A percentile compares a stretch with the other conserved stretches of the same genome.
These are phyloP conservation scores for Coemansia sp. DNA, from an alignment of 192 early-diverging fungal species.

Conservation along the genomic window DNA sequence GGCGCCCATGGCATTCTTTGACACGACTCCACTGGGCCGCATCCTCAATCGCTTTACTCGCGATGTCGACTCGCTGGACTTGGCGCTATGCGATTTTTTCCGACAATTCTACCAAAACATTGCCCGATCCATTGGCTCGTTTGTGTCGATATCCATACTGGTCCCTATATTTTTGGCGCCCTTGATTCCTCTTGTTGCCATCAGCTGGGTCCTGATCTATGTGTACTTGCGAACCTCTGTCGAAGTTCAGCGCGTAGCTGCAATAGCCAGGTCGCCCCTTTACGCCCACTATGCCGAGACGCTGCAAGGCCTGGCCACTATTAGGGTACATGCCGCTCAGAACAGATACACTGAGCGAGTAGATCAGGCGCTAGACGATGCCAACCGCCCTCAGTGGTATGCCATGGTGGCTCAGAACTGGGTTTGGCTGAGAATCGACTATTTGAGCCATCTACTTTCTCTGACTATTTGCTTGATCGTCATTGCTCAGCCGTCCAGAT, in stretches of 20 bases:
- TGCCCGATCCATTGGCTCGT: constrained; percentile 34
- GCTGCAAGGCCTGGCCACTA: constrained; percentile 79
- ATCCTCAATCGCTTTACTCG: constrained; percentile 77
- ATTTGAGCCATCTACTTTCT: constrained; percentile 28
- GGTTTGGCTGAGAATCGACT: constrained; percentile 50
- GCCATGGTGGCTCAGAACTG: constrained; percentile 38
- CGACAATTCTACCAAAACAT: constrained; percentile 64
- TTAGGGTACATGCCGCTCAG: constrained; percentile 74
- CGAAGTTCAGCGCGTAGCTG: constrained; percentile 90
- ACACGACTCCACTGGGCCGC: constrained; percentile 73
- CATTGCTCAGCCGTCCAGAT: constrained; percentile 29
- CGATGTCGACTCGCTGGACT: constrained; percentile 66
- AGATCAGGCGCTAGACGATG: constrained; percentile 28
- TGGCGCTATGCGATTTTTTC: constrained; percentile 64
- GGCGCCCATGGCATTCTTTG: constrained; percentile 74
- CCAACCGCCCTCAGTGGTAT: constrained; percentile 51
- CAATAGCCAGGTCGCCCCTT: constrained; percentile 78
- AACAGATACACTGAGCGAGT: constrained; percentile 16
- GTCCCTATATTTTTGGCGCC: constrained; percentile 75
- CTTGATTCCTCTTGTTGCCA: constrained; percentile 68
- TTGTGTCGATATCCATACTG: constrained; percentile 51
- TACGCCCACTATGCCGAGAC: constrained; percentile 85
- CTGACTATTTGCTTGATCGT: constrained; percentile 37
- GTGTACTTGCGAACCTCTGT: constrained; percentile 82
- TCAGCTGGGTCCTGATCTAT: constrained; percentile 75